A percentile compares a stretch with the other conserved stretches of the same genome.
Evolutionary conservation across 768 basidiomycete genomes (phyloP).

Genomic region (Suillus subluteus): DNA sequence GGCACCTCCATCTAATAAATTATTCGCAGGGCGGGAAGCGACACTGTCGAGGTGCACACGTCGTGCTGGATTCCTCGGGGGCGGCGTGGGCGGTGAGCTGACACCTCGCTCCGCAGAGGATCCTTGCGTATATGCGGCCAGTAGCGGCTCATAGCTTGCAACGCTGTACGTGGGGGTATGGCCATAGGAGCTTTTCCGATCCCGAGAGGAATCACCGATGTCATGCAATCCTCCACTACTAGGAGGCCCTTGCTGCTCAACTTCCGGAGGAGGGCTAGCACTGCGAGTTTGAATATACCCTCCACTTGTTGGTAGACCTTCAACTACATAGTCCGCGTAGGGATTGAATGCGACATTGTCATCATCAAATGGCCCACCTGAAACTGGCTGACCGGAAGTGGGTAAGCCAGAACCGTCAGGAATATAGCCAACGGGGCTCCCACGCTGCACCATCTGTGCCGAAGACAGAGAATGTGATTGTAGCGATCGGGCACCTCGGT

Average conservation of each 20-base stretch:
- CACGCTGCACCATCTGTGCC: constrained; percentile 45
- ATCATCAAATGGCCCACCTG: constrained; percentile 29
- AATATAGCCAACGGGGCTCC: constrained; percentile 24
- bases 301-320: constrained; percentile 22
- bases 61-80: constrained; percentile 35
- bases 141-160: constrained; percentile 64
- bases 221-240: constrained; percentile 23
- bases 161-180: constrained; percentile 54
- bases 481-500: constrained; percentile 27
- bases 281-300: constrained; percentile 54
- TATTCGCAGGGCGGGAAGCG: constrained; percentile 10
- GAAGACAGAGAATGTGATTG: constrained; percentile 25
- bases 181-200: constrained; percentile 37
- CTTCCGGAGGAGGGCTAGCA: constrained; percentile 47
- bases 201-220: constrained; percentile 31
- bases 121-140: constrained; percentile 47
- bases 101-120: constrained; percentile 23
- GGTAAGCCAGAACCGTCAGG: constrained; percentile 21
- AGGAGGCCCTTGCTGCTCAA: constrained; percentile 18
- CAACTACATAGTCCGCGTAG: constrained; percentile 46
- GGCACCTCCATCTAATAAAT: constrained; percentile 29
- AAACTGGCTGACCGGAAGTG: constrained; percentile 39
- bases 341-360: constrained; percentile 47
- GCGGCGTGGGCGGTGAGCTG: constrained; percentile 20
- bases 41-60: constrained; percentile 11